Base-by-base conservation (phyloP, 2,329 filamentous ascomycete genomes). In the Cadophora sp. region DNA sequence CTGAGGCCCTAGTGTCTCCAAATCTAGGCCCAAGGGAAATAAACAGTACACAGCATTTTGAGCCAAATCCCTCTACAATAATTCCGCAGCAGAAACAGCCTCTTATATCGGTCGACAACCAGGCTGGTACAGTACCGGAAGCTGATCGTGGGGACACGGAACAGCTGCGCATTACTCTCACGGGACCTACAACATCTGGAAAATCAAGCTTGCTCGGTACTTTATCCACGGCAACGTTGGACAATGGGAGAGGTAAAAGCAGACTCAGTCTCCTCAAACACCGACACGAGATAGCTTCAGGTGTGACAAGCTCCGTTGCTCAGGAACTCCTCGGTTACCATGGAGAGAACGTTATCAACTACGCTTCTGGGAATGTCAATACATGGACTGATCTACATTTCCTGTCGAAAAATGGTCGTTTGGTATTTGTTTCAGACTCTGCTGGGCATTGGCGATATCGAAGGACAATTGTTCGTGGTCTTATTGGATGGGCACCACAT, bases 311-410 rank as follows among this genome's bases (percentile, higher is more conserved):
- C 77, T 98, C 95, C 6, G 91, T 99, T 55, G 93, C 96, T 0
- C 95, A 97, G 76, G 96, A 98, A 78, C 84, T 99, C 11, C 87
- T 99, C 70, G 96, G 96, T 8, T 99, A 98, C 78, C 85, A 86
- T 51, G 81, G 83, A 4, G 76, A 68, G 8, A 78, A 83, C 22
- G 82, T 96, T 48, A 84, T 97, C 75, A 98, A 97, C 77, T 98
- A 97, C 78, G 90, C 92, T 3, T 91, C 91, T 68, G 90, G 90
- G 16, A 93, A 97, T 76, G 90, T 97, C 58, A 92, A 93, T 68
- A 94, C 94, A 0, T 99, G 96, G 96, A 90, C 92, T 64, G 95
- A 97, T 77, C 96, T 98, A 63, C 96, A 99, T 78, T 90, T 92
- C 46, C 87, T 89, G 60, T 88, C 93, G 0, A 88, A 90, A 69